These are phyloP conservation scores for Amphirosellinia nigrospora DNA, from an alignment of 495 filamentous ascomycete genomes.

Conservation along the genomic window DNA sequence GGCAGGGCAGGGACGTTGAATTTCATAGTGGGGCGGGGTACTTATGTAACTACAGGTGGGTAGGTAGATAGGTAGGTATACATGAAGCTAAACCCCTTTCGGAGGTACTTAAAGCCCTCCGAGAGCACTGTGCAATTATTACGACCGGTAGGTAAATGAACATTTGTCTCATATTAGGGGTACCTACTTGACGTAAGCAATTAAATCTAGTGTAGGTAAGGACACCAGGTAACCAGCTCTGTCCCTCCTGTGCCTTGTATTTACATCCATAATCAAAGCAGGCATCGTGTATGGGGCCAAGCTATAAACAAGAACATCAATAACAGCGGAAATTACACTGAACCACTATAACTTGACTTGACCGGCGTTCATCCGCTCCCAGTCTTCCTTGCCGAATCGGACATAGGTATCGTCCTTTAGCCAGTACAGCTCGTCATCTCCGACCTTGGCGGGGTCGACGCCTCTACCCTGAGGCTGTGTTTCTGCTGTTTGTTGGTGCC, in stretches of 20 bases:
- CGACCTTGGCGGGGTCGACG: constrained; percentile 67
- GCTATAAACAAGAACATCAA: not conserved
- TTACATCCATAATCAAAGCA: not conserved
- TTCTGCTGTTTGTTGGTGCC: constrained; percentile 92
- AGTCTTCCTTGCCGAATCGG: constrained; percentile 68
- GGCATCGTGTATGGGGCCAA: not conserved
- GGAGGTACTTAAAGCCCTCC: not conserved
- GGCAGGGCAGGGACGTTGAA: constrained; percentile 15
- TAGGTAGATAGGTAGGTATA: not conserved
- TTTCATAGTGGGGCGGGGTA: constrained; percentile 25
- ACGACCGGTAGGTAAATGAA: no score
- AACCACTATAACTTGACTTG: constrained; percentile 67
- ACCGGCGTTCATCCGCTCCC: constrained; percentile 69
- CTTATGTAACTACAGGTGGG: no score
- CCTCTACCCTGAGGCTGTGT: constrained; percentile 69
- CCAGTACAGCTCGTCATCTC: constrained; percentile 68
- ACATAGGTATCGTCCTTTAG: constrained; percentile 70
- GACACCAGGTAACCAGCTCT: not conserved
- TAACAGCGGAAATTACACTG: not conserved
- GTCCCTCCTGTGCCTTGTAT: not conserved
- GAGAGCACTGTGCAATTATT: not conserved
- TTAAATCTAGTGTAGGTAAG: no score
- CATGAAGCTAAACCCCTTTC: not conserved
- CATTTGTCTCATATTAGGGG: no score
- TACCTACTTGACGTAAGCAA: no score